Percentiles rank a stretch among this genome's conserved stretches.
phyloP scores from a whole-genome alignment of 257 asterid species.

The Ilex asprella region DNA sequence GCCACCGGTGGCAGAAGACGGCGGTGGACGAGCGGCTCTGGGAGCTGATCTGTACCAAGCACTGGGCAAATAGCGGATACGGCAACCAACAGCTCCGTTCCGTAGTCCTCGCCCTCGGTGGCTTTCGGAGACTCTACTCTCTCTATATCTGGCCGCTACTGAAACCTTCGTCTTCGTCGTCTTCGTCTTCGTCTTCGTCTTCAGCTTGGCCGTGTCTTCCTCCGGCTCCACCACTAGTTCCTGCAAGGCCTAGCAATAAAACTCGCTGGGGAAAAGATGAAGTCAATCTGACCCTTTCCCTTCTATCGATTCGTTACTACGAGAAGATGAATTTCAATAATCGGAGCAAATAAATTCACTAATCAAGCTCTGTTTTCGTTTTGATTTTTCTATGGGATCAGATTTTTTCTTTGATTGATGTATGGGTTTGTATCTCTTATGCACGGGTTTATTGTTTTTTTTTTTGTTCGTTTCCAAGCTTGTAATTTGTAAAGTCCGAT shows the following conservation, averaged over 20 bases:
- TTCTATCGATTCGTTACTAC: slow-evolving; percentile 76
- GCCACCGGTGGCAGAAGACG: slow-evolving; percentile 71
- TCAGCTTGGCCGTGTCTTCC: slow-evolving; percentile 68
- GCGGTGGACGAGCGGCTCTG: slow-evolving; percentile 93
- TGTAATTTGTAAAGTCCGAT: too few species aligned
- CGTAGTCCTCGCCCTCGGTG: slow-evolving; percentile 85
- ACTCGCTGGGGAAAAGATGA: slow-evolving; percentile 96
- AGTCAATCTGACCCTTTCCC: slow-evolving; percentile 79
- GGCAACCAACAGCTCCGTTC: slow-evolving; percentile 66
- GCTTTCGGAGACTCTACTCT: slow-evolving; percentile 84
- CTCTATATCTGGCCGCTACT: slow-evolving; percentile 82
- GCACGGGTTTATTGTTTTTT: too few species aligned
- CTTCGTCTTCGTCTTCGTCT: slow-evolving; percentile 15
- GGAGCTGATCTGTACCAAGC: slow-evolving; percentile 94
- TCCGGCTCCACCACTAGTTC: slow-evolving; percentile 22
- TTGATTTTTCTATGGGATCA: neutral
- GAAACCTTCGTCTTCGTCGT: slow-evolving; percentile 45
- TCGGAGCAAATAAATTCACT: slow-evolving; percentile 27
- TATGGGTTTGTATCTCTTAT: too few species aligned
- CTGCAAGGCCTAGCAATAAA: slow-evolving; percentile 33
- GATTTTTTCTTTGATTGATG: too few species aligned
- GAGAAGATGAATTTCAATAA: slow-evolving; percentile 76
- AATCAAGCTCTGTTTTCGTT: neutral
- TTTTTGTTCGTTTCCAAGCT: too few species aligned
- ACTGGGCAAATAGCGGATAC: slow-evolving; percentile 32